Evolutionary conservation across 768 basidiomycete species (phyloP).

Genomic region (button mushroom (Agaricus bisporus)): DNA sequence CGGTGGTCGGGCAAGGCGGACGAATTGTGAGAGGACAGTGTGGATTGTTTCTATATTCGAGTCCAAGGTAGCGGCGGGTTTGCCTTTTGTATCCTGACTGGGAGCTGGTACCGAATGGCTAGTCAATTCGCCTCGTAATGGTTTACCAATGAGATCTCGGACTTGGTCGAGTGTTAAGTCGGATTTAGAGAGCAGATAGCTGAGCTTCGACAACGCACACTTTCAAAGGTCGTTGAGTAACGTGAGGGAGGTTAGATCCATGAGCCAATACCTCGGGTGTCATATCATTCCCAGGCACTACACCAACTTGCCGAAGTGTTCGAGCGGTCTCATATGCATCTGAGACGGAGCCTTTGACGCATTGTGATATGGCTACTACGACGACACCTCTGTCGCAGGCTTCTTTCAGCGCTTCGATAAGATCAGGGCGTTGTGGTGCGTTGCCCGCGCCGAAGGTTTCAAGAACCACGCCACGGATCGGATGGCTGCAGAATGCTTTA

Average conservation of each 20-base stretch:
- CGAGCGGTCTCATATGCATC: constrained; percentile 79
- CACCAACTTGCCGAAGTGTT: constrained; percentile 62
- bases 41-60: constrained; percentile 56
- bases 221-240: constrained; percentile 21
- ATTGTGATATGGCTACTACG: constrained; percentile 90
- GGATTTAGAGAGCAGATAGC: constrained; percentile 84
- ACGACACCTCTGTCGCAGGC: constrained; percentile 82
- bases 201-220: constrained; percentile 88
- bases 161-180: constrained; percentile 66
- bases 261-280: constrained; percentile 71
- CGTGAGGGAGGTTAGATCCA: not conserved
- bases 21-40: constrained; percentile 59
- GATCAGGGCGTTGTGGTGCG: constrained; percentile 74
- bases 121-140: constrained; percentile 88
- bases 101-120: constrained; percentile 37
- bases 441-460: constrained; percentile 94
- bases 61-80: constrained; percentile 30
- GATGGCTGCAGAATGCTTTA: constrained; percentile 68
- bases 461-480: constrained; percentile 76
- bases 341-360: constrained; percentile 79
- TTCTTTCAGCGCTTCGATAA: constrained; percentile 70
- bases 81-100: constrained; percentile 20
- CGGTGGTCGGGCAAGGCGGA: constrained; percentile 47
- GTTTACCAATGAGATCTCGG: constrained; percentile 65
- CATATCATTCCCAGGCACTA: constrained; percentile 87